Base-by-base conservation (phyloP, 805 yeast genomes). In the Saccharomycopsis sp. region DNA sequence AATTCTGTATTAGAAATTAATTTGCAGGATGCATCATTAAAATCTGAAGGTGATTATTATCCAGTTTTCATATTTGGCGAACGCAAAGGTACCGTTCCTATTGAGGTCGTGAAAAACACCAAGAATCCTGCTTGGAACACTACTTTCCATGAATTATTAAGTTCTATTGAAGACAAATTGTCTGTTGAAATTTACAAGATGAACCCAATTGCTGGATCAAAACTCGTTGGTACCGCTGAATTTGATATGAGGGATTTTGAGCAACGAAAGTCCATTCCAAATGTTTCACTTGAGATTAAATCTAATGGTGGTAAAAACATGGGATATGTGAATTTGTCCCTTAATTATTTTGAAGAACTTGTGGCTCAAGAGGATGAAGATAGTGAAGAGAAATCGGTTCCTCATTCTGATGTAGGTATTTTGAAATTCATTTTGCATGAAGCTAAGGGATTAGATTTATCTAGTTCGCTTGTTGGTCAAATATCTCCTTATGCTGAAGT, bases 351-450 rank as follows among this genome's bases (percentile, higher is more conserved):
- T 32, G 46, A 48, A 8, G 53, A 50, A 34, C 44, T 50, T 23
- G 23, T 27, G 22, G 48, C 53, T 28, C 51, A 52, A 9, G 42
- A 27, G 3, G 49, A 48, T 16, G 52, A 49, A 4, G 53, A 49
- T 17, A 51, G 51, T 4, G 53, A 46, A 13, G 63, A 59, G 16
- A 56, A 53, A 20, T 59, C 54, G 3, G 45, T 52, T 21, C 74
- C 75, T 8, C 81, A 77, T 43, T 62, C 79, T n/a, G 87, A 82
- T 54, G 76, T 78, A 41, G 94, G 93, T 67, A 78, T 85, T 47
- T 65, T 82, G 62, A 83, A 81, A 55, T 55, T 84, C 32, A 69
- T 70, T 8, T 61, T 85, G 40, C 79, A 80, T 49, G 74, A 74
- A 48, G 86, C 85, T 19, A 69, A 67, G 41, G 68, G 73, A 38